Evolutionary conservation across 2,329 filamentous ascomycete species (phyloP), one percentile per base, ranked within the genome.

Genomic region (Epicoccum sorghinum): DNA sequence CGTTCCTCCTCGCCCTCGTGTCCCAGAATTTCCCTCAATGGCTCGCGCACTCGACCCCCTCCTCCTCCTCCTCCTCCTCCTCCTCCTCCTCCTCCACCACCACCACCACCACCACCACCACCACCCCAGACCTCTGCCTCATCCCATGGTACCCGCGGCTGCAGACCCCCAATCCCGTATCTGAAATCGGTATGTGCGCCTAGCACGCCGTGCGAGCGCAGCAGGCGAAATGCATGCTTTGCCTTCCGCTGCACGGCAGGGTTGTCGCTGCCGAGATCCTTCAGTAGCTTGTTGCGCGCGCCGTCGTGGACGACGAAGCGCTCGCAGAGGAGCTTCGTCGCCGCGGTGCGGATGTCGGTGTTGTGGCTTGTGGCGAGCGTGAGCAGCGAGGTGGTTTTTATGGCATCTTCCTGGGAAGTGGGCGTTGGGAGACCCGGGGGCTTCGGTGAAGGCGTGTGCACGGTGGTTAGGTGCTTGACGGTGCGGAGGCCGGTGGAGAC

Each of bases 391-490:
- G 66, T 51, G 30, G 78, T 68, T 35, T 74, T 71, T 43, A 81
- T 78, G 4, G 74, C 71, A 72, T 66, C 49, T 87, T 93, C 56
- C 88, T 88, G 70, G 89, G 89, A 46, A 83, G 89, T 57, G 4
- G 85, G 88, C 46, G 86, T 29, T 36, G 47, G 53, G 41, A 46
- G 56, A 36, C 48, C 41, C 1, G 43, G 24, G 13, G 18, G 49
- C 13, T 36, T 43, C 33, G 48, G 46, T 33, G 51, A 37, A 2
- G 51, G 49, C 84, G 45, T 88, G 84, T 69, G 88, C 85, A 95
- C 84, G 72, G 87, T 82, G 59, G 88, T 88, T 47, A 87, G 80
- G 63, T 86, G 80, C 60, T 86, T 82, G 61, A 88, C 84, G 49
- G 82, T 76, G 52, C 78, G 77, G 39, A 93, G 83, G 49, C 84